These are phyloP conservation scores for Graphium sp. DNA, from an alignment of 2,329 filamentous ascomycete species.

Conservation along the genomic window DNA sequence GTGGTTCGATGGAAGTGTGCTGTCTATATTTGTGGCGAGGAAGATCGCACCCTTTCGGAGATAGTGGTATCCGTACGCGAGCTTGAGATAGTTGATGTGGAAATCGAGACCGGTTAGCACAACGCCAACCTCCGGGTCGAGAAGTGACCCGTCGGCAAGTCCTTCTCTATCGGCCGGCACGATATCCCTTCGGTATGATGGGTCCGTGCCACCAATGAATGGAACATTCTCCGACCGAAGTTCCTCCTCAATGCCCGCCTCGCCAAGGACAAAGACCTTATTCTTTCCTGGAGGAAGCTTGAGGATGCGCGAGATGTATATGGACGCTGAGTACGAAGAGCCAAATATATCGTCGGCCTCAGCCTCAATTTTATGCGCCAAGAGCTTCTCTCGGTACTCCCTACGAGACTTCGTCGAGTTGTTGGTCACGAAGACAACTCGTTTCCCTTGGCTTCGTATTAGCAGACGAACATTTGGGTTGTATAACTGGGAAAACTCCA, in stretches of 20 bases:
- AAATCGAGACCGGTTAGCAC: constrained; percentile 87
- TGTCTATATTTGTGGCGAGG: constrained; percentile 86
- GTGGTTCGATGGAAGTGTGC: constrained; percentile 67
- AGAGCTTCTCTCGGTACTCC: constrained; percentile 88
- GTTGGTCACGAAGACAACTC: constrained; percentile 91
- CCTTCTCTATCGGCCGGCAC: constrained; percentile 62
- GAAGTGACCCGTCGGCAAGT: constrained; percentile 55
- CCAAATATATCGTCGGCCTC: constrained; percentile 85
- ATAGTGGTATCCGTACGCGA: constrained; percentile 73
- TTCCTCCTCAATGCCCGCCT: constrained; percentile 82
- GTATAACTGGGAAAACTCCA: neutral
- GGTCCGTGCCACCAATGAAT: constrained; percentile 78
- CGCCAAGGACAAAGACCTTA: constrained; percentile 90
- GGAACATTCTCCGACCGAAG: constrained; percentile 62
- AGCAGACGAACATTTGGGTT: neutral
- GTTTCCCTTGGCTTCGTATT: constrained; percentile 48
- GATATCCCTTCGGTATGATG: constrained; percentile 59
- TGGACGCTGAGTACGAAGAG: constrained; percentile 83
- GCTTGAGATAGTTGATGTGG: constrained; percentile 89
- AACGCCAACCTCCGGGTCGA: constrained; percentile 79
- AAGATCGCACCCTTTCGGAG: constrained; percentile 68
- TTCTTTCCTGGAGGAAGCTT: constrained; percentile 61
- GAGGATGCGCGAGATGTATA: constrained; percentile 92
- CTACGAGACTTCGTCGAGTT: constrained; percentile 93
- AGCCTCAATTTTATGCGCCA: constrained; percentile 61